phyloP scores from a whole-genome alignment of 2,329 filamentous ascomycete species.

The Lachnellula cervina region DNA sequence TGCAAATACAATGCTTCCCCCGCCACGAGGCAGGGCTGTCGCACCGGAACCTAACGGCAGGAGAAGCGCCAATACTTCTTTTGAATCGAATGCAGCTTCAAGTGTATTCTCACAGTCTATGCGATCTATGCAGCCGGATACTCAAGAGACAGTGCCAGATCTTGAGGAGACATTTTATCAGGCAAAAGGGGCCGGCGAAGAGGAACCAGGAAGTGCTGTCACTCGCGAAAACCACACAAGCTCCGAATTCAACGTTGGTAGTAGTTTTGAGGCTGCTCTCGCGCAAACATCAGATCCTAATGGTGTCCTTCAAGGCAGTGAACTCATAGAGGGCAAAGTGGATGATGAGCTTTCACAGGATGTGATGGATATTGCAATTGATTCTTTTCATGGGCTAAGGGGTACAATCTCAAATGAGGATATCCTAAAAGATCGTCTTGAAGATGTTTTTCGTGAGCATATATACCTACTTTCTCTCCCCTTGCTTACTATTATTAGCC shows the following conservation, averaged over 20 bases:
- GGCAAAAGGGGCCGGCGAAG: neutral
- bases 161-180: neutral
- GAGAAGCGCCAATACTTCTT: slow-evolving; percentile 15
- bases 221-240: slow-evolving; percentile 1
- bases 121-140: slow-evolving; percentile 1
- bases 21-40: neutral
- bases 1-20: slow-evolving; percentile 2
- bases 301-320: neutral
- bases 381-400: neutral
- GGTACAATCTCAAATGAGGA: slow-evolving; percentile 1
- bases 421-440: slow-evolving; percentile 9
- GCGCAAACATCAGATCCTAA: slow-evolving; percentile 8
- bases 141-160: slow-evolving; percentile 13
- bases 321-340: neutral
- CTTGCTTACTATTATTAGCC: slow-evolving; percentile 11
- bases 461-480: neutral
- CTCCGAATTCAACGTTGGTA: slow-evolving; percentile 21
- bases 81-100: slow-evolving; percentile 12
- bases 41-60: neutral
- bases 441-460: slow-evolving; percentile 17
- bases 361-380: neutral
- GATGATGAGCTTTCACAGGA: slow-evolving; percentile 15
- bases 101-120: slow-evolving; percentile 16
- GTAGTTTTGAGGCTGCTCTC: slow-evolving; percentile 20
- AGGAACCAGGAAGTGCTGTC: neutral